Evolutionary conservation across 2,329 filamentous ascomycete genomes (phyloP), one percentile per base, ranked within the genome.

Genomic region (Sporothrix pallida): DNA sequence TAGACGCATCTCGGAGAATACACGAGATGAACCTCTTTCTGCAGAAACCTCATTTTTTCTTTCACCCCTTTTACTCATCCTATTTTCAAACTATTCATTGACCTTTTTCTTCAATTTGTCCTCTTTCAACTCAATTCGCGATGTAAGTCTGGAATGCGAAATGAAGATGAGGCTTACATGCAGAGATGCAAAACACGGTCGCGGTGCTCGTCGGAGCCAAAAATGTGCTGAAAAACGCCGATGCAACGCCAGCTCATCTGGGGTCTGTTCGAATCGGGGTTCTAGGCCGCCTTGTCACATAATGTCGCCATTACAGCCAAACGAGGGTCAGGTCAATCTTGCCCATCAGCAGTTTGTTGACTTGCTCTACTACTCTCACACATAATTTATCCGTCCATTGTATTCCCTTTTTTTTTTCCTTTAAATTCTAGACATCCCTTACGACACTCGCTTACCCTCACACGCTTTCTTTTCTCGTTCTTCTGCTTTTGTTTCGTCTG

Each of bases 281-380:
- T 37, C 56, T 37, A 37, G 56, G 56, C 8, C 60, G 60, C 17
- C 37, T 8, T 8, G 17, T 42, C 60, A 63, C 60, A 44, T 17
- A 48, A 67, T 67, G 63, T 67, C 44, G 63, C 46, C 63, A 67
- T 67, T 67, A 50, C 44, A 67, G 63, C 63, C 63, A 67, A 67
- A 23, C 44, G 26, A 50, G 1, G 8, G 63, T 17, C 44, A 31
- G 31, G 31, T 6, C 31, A 37, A 7, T 37, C 31, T 37, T 7
- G 31, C 31, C 31, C 31, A 37, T 5, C 31, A 3, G 31, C 31
- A 37, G 31, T 37, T 37, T 37, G 31, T 37, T 37, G 31, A 37
- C 31, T 37, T 37, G 31, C 31, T 37, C 31, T 37, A 5, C 31
- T 37, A 6, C 7, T 37, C 31, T 37, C 31, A 37, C 31, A 37